Conservation (phyloP, 257 asterid genomes). For the Misopates orontium region DNA sequence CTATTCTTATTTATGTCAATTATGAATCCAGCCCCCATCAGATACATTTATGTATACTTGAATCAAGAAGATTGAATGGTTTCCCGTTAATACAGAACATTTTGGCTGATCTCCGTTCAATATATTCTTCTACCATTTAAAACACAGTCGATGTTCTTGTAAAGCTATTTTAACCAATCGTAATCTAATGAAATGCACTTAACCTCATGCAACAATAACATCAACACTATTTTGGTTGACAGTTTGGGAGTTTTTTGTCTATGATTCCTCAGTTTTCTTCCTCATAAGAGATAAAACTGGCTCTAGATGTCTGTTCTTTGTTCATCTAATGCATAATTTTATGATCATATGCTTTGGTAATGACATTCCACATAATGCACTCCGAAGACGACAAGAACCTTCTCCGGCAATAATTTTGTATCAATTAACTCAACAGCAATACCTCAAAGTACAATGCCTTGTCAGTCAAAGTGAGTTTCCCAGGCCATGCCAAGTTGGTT, state of each 20-base stretch:
- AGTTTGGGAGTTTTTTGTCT: background rate
- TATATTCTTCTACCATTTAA: too few relatives aligned
- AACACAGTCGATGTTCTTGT: too few relatives aligned
- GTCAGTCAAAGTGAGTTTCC: conserved; percentile 82
- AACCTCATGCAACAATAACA: too few relatives aligned
- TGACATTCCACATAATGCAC: background rate
- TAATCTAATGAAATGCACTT: too few relatives aligned
- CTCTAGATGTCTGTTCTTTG: too few relatives aligned
- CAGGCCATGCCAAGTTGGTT: conserved; percentile 93
- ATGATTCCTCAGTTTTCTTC: background rate
- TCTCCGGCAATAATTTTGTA: conserved; percentile 12
- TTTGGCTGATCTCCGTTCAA: too few relatives aligned
- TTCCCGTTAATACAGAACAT: background rate
- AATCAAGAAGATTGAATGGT: background rate
- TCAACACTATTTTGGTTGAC: background rate
- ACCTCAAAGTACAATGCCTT: conserved; percentile 95
- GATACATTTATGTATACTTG: background rate
- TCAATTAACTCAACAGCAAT: conserved; percentile 24
- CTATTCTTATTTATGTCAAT: background rate
- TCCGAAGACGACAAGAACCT: background rate
- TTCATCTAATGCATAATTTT: too few relatives aligned
- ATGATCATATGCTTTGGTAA: too few relatives aligned
- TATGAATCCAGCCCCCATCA: background rate
- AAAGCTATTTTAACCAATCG: too few relatives aligned
- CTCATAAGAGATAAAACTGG: too few relatives aligned